Base-by-base conservation (phyloP, 768 basidiomycete genomes). In the Mycena vitilis region DNA sequence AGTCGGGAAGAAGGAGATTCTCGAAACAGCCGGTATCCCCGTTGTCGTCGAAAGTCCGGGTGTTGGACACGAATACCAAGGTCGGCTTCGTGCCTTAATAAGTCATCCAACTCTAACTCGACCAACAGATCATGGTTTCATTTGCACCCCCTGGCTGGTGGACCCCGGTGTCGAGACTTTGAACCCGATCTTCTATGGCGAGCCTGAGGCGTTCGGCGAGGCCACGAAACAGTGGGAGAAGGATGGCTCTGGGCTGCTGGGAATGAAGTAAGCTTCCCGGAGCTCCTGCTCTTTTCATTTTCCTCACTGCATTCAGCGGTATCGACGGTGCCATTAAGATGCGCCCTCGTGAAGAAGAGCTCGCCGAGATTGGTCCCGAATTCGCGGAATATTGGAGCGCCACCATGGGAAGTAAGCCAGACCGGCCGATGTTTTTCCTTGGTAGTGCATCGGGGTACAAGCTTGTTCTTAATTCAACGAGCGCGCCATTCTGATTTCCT, bases 291-390 rank as follows among this genome's bases (percentile, higher is more conserved):
- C 10, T 9, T 30, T 30, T 66, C 2, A 47, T 25, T 13, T 60
- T 30, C 45, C 60, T 13, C 25, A 62, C 7, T 22, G 47, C 9
- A 30, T 11, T n/a, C 44, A 83, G 83, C 53, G 80, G 72, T 7
- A 64, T 79, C 15, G 84, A 85, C 52, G 76, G 75, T 22, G 82
- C 78, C 23, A 71, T 82, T 63, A 85, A 85, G 68, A 59, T 84
- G n/a, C 80, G 84, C 25, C 84, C 84, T 10, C 75, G 63, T 20
- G 58, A 53, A 22, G 73, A 78, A 0, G 84, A 85, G 37, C 73
- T 82, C 30, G 72, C 75, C 12, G 75, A 73, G 20, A 72, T 85
- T 30, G 82, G 82, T 0, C 75, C 81, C 16, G 73, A 72, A 7
- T 85, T 85, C 71, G 52, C 70, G 44, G 20, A 13, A 8, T 13